These are phyloP conservation scores for Musa schizocarpa DNA, from an alignment of 176 grass and related monocot genomes.

Conservation along the genomic window DNA sequence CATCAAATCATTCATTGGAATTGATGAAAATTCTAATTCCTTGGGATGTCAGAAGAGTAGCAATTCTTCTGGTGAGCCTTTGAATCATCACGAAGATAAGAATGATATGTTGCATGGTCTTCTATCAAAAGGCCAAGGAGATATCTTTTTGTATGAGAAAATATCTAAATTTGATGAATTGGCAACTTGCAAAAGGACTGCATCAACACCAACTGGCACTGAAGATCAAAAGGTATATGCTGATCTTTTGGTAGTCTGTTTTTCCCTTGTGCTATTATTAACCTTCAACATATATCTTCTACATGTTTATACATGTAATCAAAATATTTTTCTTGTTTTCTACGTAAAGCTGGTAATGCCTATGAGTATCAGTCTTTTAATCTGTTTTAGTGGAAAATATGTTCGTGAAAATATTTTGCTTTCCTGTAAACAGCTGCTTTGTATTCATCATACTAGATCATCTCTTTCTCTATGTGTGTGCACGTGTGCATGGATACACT, in stretches of 20 bases:
- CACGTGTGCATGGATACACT: too few species aligned
- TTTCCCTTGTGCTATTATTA: not conserved
- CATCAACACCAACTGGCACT: conserved; percentile 23
- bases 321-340: not conserved
- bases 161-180: conserved; percentile 25
- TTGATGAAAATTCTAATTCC: conserved; percentile 40
- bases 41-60: conserved; percentile 29
- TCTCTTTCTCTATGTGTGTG: too few species aligned
- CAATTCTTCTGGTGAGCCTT: conserved; percentile 19
- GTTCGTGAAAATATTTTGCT: too few species aligned
- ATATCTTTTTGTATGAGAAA: conserved; percentile 20
- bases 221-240: conserved; percentile 40
- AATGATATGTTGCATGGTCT: conserved; percentile 8
- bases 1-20: conserved; percentile 49
- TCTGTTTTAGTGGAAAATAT: not conserved
- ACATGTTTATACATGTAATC: not conserved
- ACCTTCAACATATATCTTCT: not conserved
- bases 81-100: conserved; percentile 21
- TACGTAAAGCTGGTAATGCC: not conserved
- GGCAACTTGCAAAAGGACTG: conserved; percentile 16
- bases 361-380: not conserved
- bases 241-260: not conserved
- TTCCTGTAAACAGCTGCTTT: too few species aligned
- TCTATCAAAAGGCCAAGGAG: conserved; percentile 26
- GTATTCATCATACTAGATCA: too few species aligned